A percentile compares a stretch with the other conserved stretches of the same genome.
Conservation (phyloP, 768 basidiomycete species). For the Roridomyces roridus region DNA sequence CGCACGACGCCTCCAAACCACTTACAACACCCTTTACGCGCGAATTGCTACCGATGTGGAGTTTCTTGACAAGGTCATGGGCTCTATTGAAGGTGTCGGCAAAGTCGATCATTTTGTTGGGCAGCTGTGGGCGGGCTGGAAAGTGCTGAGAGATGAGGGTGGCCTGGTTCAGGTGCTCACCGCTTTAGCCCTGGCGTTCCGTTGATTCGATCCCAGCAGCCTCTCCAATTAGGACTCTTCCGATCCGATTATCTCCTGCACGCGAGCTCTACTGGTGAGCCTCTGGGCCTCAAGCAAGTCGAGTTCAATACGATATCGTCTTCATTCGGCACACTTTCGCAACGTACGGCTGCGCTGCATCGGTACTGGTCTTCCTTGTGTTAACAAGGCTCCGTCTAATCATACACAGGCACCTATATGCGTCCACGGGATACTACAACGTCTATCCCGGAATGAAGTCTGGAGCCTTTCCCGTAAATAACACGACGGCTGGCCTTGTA, state of each 20-base stretch:
- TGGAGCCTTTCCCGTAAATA: conserved; percentile 74
- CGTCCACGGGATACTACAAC: conserved; percentile 71
- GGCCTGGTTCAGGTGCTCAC: conserved; percentile 48
- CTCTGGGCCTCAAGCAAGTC: conserved; percentile 81
- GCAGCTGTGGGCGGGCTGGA: conserved; percentile 88
- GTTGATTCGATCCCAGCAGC: conserved; percentile 47
- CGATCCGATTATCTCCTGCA: conserved; percentile 95
- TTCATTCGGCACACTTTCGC: conserved; percentile 85
- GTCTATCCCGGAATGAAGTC: conserved; percentile 56
- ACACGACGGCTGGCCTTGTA: conserved; percentile 72
- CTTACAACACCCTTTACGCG: conserved; percentile 88
- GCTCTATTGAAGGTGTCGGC: conserved; percentile 75
- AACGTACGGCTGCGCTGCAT: conserved; percentile 74
- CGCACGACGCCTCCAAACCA: conserved; percentile 70
- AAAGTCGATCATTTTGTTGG: conserved; percentile 89
- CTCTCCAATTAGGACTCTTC: conserved; percentile 87
- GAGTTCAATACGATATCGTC: conserved; percentile 98
- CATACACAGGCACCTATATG: conserved; percentile 63
- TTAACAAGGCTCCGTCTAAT: not conserved
- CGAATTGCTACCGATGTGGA: conserved; percentile 77
- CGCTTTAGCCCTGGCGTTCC: not conserved
- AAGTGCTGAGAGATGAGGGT: conserved; percentile 66
- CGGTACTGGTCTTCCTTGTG: conserved; percentile 50
- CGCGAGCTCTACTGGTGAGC: conserved; percentile 40
- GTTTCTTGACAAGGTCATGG: conserved; percentile 88